phyloP scores from a whole-genome alignment of 1,284 basidiomycete species.

The Apiotrichum veenhuisii region DNA sequence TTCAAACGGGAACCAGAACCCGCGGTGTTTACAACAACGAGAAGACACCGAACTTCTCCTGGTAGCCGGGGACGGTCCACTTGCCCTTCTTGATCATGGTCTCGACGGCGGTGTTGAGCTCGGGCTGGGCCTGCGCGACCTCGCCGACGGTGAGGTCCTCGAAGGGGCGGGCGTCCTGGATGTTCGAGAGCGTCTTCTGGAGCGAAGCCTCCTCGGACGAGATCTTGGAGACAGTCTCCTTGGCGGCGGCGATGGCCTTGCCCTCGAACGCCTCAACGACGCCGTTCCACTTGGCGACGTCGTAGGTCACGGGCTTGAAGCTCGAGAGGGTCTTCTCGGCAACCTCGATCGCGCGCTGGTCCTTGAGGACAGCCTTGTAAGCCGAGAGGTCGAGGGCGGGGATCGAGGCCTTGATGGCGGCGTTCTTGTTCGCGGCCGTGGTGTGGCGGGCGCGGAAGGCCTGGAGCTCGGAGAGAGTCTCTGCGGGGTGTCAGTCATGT shows the following conservation, averaged over 20 bases:
- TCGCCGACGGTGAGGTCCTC: conserved; percentile 94
- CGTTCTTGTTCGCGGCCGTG: conserved; percentile 76
- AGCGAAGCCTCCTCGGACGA: conserved; percentile 89
- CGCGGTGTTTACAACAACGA: not conserved
- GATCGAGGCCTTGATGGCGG: conserved; percentile 66
- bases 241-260: conserved; percentile 89
- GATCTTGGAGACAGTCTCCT: conserved; percentile 88
- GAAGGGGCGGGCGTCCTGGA: conserved; percentile 94
- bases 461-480: conserved; percentile 82
- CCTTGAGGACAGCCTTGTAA: conserved; percentile 89
- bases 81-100: conserved; percentile 99
- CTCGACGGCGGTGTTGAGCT: conserved; percentile 83
- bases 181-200: conserved; percentile 92
- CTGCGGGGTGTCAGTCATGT: too few relatives aligned
- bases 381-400: conserved; percentile 70
- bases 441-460: conserved; percentile 94
- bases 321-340: conserved; percentile 83
- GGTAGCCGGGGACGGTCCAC: conserved; percentile 87
- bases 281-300: conserved; percentile 84
- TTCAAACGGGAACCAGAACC: too few relatives aligned
- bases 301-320: conserved; percentile 97
- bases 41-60: conserved; percentile 64
- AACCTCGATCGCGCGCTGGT: conserved; percentile 85
- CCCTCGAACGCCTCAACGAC: conserved; percentile 96
- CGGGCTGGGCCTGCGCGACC: conserved; percentile 87